Conservation (phyloP, 1,284 basidiomycete species). For the Sanguinoderma infundibulare region DNA sequence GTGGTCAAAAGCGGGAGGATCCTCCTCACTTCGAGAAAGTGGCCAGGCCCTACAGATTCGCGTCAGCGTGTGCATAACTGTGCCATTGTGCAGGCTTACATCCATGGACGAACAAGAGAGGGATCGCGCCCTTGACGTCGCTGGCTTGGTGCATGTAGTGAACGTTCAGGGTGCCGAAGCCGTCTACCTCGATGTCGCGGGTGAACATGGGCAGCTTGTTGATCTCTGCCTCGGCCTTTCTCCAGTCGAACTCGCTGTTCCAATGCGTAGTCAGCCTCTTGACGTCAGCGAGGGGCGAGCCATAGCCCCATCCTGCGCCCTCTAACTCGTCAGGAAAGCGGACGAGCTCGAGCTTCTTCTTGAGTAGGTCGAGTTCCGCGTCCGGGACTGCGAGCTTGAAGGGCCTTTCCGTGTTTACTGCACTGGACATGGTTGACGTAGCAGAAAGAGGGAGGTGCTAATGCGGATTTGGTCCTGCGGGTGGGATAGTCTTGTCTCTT, state of each 20-base stretch:
- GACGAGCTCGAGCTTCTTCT: constrained; percentile 24
- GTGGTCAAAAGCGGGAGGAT: constrained; percentile 53
- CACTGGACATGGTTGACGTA: background rate
- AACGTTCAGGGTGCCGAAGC: constrained; percentile 42
- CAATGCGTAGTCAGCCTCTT: constrained; percentile 43
- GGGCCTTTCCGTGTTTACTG: constrained; percentile 12
- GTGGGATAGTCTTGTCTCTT: too few species aligned
- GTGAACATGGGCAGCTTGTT: constrained; percentile 52
- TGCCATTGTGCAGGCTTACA: too few species aligned
- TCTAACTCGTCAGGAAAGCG: constrained; percentile 49
- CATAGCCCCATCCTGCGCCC: constrained; percentile 42
- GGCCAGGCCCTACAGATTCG: constrained; percentile 66
- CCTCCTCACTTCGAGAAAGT: constrained; percentile 59
- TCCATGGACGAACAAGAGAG: constrained; percentile 52
- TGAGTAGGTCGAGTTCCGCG: constrained; percentile 21
- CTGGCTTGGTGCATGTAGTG: constrained; percentile 51
- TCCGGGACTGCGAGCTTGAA: constrained; percentile 26
- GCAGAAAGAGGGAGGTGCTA: background rate
- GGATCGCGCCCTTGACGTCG: constrained; percentile 41
- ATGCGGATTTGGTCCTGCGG: too few species aligned
- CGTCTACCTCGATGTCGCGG: constrained; percentile 41
- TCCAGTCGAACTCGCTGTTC: constrained; percentile 49
- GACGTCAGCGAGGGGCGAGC: constrained; percentile 44
- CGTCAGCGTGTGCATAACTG: too few species aligned
- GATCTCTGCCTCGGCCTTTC: constrained; percentile 41